These are phyloP conservation scores for Talaromyces wortmannii DNA, from an alignment of 495 filamentous ascomycete genomes.

Conservation along the genomic window DNA sequence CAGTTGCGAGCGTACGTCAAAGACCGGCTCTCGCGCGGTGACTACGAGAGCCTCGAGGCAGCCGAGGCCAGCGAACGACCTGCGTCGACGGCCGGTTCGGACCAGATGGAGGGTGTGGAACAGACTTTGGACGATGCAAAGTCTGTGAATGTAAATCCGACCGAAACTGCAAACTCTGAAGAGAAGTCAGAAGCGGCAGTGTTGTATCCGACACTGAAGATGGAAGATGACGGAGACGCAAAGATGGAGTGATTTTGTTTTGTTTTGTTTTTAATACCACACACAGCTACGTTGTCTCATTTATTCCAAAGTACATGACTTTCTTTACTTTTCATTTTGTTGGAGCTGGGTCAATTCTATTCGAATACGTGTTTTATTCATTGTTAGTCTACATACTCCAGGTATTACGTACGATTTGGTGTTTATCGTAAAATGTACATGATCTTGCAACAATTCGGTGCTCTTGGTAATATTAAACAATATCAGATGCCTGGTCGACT, in stretches of 20 bases:
- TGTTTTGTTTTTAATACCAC: conserved; percentile 4
- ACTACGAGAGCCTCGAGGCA: conserved; percentile 45
- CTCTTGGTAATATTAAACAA: no score
- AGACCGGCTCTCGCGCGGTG: conserved; percentile 53
- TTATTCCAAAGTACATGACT: conserved; percentile 1
- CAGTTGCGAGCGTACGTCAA: conserved; percentile 62
- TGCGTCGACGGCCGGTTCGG: conserved; percentile 2
- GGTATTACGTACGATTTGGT: no score
- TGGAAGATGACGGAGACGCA: conserved; percentile 35
- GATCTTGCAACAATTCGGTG: no score
- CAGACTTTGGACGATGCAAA: conserved; percentile 4
- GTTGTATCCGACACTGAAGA: conserved; percentile 43
- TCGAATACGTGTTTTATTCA: no score
- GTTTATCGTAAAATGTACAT: no score
- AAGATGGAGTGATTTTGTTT: conserved; percentile 21
- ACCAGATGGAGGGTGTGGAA: conserved; percentile 37
- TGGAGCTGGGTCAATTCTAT: background rate
- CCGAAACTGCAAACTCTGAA: background rate
- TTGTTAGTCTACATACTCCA: no score
- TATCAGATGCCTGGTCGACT: no score
- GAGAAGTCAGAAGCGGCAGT: background rate
- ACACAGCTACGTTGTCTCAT: background rate
- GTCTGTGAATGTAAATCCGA: background rate
- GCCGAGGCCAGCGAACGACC: background rate
- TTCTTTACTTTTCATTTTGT: conserved; percentile 4